These are phyloP conservation scores for Debaryomyces sp. DNA, from an alignment of 1,139 yeast species.

Conservation along the genomic window DNA sequence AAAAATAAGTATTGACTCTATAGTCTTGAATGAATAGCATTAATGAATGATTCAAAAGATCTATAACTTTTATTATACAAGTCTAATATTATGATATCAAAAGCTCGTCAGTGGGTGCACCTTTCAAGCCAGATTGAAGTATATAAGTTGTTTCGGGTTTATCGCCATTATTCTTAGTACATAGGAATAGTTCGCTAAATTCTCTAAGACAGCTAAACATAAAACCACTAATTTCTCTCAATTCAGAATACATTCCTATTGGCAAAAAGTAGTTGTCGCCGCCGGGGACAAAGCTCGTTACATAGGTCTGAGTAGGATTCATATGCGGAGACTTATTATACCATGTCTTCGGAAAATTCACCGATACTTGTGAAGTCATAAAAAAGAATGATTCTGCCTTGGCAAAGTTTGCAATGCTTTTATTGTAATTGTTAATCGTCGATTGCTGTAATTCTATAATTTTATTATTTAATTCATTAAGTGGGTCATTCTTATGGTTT, in stretches of 20 bases:
- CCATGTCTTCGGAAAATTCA: conserved; percentile 41
- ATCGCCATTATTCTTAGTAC: conserved; percentile 16
- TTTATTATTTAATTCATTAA: conserved; percentile 22
- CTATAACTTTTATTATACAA: background rate
- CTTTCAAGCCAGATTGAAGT: conserved; percentile 21
- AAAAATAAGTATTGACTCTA: background rate
- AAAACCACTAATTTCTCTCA: conserved; percentile 37
- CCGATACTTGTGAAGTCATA: conserved; percentile 19
- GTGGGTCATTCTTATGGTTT: conserved; percentile 13
- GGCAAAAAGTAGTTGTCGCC: conserved; percentile 38
- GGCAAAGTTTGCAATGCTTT: conserved; percentile 4
- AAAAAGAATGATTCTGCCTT: conserved; percentile 5
- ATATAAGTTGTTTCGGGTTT: conserved; percentile 19
- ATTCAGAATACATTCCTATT: conserved; percentile 37
- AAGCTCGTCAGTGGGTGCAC: conserved; percentile 1
- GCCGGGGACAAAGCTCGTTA: conserved; percentile 18
- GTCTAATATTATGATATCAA: background rate
- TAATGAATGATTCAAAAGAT: background rate
- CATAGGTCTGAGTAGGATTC: conserved; percentile 13
- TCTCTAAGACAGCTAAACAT: conserved; percentile 34
- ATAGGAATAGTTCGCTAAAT: conserved; percentile 29
- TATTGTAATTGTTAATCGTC: conserved; percentile 26
- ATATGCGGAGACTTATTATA: conserved; percentile 22
- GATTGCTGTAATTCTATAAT: conserved; percentile 34
- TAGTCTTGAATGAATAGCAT: background rate